Base-by-base conservation (phyloP, 192 early-diverging fungal species). In the Linnemannia exigua region DNA sequence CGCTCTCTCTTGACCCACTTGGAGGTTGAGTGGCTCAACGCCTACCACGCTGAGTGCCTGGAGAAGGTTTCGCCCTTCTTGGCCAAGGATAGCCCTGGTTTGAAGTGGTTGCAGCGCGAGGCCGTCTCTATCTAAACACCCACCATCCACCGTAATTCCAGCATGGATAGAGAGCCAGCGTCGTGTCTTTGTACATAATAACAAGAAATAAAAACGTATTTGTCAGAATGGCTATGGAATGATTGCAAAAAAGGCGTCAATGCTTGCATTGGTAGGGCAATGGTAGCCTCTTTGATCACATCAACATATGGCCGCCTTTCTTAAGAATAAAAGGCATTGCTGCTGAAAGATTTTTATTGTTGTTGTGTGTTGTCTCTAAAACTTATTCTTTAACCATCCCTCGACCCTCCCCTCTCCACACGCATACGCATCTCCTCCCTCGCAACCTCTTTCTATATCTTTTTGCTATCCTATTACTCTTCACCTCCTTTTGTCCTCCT, bases 1-100 rank as follows among this genome's bases (percentile, higher is more conserved):
- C 79, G 84, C 20, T 79, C 88, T 14, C 86, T 99, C 52, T 86
- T 99, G 61, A 91, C 92, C 31, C 85, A 87, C n/a, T 88, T 88
- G 50, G 98, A 99, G 88, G 85, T 88, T 20, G 84, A 93, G 71
- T 99, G 98, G 98, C 82, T 99, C 50, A 96, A 99, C 88, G 80
- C 75, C 28, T 99, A 98, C 89, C 95, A 99, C 84, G 79, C 81
- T 5, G 89, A 92, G 77, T 95, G 94, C 75, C 90, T 92, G 77
- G 91, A 92, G 44, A 96, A 94, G 86, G 94, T 99, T 16, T 89
- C 91, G n/a, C 96, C 96, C 67, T 89, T 96, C 54, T 77, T 99
- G 75, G 81, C 91, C 71, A 87, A 95, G 81, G 92, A 91, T 68
- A 89, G 90, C 36, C 80, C 89, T 33, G 96, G 91, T 22, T 91